These are phyloP conservation scores for Colletotrichum navitas DNA, from an alignment of 2,329 filamentous ascomycete species.

Conservation along the genomic window DNA sequence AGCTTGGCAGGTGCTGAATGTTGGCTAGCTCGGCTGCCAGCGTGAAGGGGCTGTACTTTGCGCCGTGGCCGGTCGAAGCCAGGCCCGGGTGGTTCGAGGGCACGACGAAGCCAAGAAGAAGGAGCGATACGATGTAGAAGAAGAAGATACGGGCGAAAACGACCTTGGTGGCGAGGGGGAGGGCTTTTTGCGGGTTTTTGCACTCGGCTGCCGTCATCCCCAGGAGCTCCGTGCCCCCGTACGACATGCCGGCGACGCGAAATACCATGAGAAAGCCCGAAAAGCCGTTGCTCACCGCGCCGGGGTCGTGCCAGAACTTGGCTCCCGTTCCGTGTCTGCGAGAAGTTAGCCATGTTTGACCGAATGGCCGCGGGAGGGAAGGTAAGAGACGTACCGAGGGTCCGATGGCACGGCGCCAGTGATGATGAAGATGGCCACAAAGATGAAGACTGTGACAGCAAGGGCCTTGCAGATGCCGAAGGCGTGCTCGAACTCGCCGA, in stretches of 20 bases:
- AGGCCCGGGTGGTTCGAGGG: slow-evolving; percentile 60
- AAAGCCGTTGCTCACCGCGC: slow-evolving; percentile 58
- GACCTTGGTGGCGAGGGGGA: slow-evolving; percentile 88
- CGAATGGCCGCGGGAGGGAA: slow-evolving; percentile 52
- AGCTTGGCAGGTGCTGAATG: slow-evolving; percentile 46
- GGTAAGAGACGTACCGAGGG: slow-evolving; percentile 50
- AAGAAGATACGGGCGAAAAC: slow-evolving; percentile 71
- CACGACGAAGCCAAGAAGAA: slow-evolving; percentile 65
- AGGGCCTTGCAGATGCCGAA: slow-evolving; percentile 65
- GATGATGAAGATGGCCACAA: slow-evolving; percentile 66
- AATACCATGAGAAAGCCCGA: slow-evolving; percentile 59
- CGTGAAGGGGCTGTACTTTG: slow-evolving; percentile 48
- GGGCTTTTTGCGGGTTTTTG: slow-evolving; percentile 66
- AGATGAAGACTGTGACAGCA: slow-evolving; percentile 68
- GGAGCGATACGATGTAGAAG: slow-evolving; percentile 66
- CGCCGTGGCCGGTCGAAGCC: slow-evolving; percentile 41
- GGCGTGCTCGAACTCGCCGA: slow-evolving; percentile 64
- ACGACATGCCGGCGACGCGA: slow-evolving; percentile 59
- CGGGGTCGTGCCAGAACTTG: slow-evolving; percentile 62
- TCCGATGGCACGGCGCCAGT: slow-evolving; percentile 62
- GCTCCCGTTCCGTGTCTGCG: slow-evolving; percentile 46
- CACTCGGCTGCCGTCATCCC: slow-evolving; percentile 59
- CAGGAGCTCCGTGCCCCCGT: slow-evolving; percentile 60
- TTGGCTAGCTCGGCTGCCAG: slow-evolving; percentile 47
- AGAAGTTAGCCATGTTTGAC: slow-evolving; percentile 3